phyloP scores from a whole-genome alignment of 768 basidiomycete genomes.

The Leccinum arenicola region DNA sequence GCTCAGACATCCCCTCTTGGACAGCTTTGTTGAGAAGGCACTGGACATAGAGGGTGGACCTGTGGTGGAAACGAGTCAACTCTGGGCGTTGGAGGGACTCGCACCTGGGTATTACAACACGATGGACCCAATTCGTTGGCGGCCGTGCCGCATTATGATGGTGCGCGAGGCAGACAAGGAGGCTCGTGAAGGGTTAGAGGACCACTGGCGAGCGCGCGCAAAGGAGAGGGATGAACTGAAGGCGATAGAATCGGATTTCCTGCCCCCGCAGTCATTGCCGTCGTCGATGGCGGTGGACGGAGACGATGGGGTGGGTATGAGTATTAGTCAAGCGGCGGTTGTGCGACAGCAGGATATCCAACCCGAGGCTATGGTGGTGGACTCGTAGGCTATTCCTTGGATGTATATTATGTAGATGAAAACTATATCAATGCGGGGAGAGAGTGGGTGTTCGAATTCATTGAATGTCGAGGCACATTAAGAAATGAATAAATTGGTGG shows the following conservation, averaged over 20 bases:
- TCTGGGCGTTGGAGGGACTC: constrained; percentile 74
- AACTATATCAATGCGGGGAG: background rate
- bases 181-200: constrained; percentile 42
- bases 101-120: constrained; percentile 63
- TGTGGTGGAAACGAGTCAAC: constrained; percentile 43
- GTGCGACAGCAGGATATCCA: constrained; percentile 5
- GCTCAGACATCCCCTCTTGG: constrained; percentile 61
- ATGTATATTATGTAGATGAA: background rate
- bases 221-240: constrained; percentile 28
- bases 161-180: constrained; percentile 57
- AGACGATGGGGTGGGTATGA: background rate
- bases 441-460: constrained; percentile 2
- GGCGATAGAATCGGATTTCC: constrained; percentile 14
- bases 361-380: constrained; percentile 19
- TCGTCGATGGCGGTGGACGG: constrained; percentile 3
- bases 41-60: constrained; percentile 36
- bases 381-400: constrained; percentile 3
- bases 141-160: constrained; percentile 51
- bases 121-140: constrained; percentile 65
- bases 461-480: background rate
- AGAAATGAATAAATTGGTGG: constrained; percentile 2
- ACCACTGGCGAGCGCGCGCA: constrained; percentile 34
- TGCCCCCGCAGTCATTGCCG: constrained; percentile 12
- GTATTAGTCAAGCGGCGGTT: background rate
- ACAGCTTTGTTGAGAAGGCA: constrained; percentile 38